These are phyloP conservation scores for Oryza rufipogon DNA, from an alignment of 176 grass and related monocot genomes.

Conservation along the genomic window DNA sequence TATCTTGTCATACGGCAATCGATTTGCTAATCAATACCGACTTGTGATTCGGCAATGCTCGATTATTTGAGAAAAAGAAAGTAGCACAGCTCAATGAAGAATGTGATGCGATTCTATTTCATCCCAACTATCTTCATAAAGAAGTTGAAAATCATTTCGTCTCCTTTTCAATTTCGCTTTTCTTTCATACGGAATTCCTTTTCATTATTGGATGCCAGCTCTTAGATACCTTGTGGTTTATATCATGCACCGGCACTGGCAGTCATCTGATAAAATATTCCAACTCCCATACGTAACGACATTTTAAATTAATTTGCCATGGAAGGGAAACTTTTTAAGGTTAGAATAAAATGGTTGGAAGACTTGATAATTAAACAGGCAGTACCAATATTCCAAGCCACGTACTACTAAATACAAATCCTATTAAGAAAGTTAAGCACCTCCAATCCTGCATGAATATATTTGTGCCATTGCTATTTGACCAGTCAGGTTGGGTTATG, in stretches of 20 bases:
- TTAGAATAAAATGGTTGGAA: not conserved
- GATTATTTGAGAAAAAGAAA: not conserved
- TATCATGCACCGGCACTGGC: slow-evolving; percentile 1
- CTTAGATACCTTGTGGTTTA: slow-evolving; percentile 39
- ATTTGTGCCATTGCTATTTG: not conserved
- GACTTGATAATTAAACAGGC: not conserved
- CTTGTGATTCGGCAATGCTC: not conserved
- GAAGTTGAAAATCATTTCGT: not conserved
- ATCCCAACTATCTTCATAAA: slow-evolving; percentile 7
- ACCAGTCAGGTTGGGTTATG: slow-evolving; percentile 36
- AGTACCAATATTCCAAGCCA: not conserved
- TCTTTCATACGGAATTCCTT: not conserved
- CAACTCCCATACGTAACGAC: slow-evolving; percentile 17
- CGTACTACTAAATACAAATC: not conserved
- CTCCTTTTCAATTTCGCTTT: not conserved
- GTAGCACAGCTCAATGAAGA: slow-evolving; percentile 1
- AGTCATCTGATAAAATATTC: slow-evolving; percentile 9
- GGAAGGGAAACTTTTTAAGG: not conserved
- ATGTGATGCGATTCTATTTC: slow-evolving; percentile 7
- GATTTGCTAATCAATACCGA: not conserved
- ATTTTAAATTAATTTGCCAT: not conserved
- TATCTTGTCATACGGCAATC: not conserved
- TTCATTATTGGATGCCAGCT: slow-evolving; percentile 57
- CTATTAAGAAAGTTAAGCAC: not conserved
- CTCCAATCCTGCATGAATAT: not conserved